These are phyloP conservation scores for Penicillium sp. DNA, from an alignment of 2,329 filamentous ascomycete species.

Conservation along the genomic window DNA sequence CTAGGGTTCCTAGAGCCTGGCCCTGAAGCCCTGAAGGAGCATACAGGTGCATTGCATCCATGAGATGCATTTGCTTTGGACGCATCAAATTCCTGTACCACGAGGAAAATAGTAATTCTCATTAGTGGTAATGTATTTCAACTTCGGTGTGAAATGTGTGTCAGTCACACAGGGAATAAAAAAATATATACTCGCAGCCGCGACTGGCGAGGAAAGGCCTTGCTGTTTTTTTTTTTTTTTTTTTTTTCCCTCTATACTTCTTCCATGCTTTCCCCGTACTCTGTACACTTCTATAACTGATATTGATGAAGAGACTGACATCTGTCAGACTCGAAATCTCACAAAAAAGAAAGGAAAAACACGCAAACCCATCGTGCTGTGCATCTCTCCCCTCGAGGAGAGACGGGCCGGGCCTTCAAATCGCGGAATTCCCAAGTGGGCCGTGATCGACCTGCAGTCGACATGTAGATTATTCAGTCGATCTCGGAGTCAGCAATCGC, in stretches of 20 bases:
- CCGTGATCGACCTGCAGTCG: slow-evolving; percentile 25
- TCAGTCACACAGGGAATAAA: slow-evolving; percentile 8
- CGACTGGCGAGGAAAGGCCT: slow-evolving; percentile 24
- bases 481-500: slow-evolving; percentile 11
- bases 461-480: slow-evolving; percentile 20
- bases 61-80: slow-evolving; percentile 10
- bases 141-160: slow-evolving; percentile 10
- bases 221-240: background rate
- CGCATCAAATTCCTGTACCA: slow-evolving; percentile 13
- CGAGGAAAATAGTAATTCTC: slow-evolving; percentile 10
- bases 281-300: background rate
- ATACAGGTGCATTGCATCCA: slow-evolving; percentile 13
- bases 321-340: slow-evolving; percentile 8
- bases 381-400: slow-evolving; percentile 22
- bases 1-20: no score
- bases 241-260: background rate
- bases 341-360: slow-evolving; percentile 7
- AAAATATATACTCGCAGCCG: slow-evolving; percentile 19
- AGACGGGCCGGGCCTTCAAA: slow-evolving; percentile 27
- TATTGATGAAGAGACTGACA: slow-evolving; percentile 5
- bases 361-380: slow-evolving; percentile 13
- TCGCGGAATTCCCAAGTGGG: slow-evolving; percentile 23
- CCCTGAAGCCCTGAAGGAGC: background rate
- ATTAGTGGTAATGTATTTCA: slow-evolving; percentile 13
- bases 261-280: background rate